A percentile compares a stretch with the other conserved stretches of the same genome.
phyloP scores from a whole-genome alignment of 352 stramenopile genomes.

The Peronospora belbahrii region DNA sequence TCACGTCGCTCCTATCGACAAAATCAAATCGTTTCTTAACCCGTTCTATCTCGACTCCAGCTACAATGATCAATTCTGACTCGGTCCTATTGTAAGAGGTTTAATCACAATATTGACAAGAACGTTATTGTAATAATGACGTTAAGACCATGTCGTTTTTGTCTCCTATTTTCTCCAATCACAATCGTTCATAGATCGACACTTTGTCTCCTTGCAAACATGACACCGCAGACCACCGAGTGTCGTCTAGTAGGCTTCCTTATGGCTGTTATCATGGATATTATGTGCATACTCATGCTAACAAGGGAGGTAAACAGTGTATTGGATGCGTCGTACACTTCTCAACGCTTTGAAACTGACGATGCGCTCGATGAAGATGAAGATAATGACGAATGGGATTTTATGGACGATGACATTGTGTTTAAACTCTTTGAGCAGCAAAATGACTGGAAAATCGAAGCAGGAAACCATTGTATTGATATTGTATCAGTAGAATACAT shows the following conservation, averaged over 20 bases:
- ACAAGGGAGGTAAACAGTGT: constrained; percentile 13
- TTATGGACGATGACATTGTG: constrained; percentile 46
- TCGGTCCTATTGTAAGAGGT: not conserved
- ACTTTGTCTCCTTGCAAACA: too few relatives aligned
- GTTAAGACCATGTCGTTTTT: not conserved
- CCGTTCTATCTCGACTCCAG: not conserved
- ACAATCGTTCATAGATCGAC: constrained; percentile 3
- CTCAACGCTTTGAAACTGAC: constrained; percentile 8
- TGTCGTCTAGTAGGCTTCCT: constrained; percentile 9
- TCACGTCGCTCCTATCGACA: not conserved
- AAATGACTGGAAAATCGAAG: not conserved
- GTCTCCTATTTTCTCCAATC: constrained; percentile 17
- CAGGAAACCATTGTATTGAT: constrained; percentile 27
- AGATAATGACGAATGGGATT: constrained; percentile 52
- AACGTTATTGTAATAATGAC: too few relatives aligned
- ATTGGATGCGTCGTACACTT: not conserved
- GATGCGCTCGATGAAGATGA: constrained; percentile 34
- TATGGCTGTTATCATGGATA: constrained; percentile 12
- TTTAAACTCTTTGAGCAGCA: constrained; percentile 15
- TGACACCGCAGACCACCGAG: constrained; percentile 6
- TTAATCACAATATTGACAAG: too few relatives aligned
- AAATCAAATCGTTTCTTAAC: constrained; percentile 1
- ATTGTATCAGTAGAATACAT: constrained; percentile 33
- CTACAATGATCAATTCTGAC: not conserved
- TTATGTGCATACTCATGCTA: constrained; percentile 17